Evolutionary conservation across 2,329 filamentous ascomycete species (phyloP), one percentile per base, ranked within the genome.

Genomic region (Tolypocladium ovalisporum): DNA sequence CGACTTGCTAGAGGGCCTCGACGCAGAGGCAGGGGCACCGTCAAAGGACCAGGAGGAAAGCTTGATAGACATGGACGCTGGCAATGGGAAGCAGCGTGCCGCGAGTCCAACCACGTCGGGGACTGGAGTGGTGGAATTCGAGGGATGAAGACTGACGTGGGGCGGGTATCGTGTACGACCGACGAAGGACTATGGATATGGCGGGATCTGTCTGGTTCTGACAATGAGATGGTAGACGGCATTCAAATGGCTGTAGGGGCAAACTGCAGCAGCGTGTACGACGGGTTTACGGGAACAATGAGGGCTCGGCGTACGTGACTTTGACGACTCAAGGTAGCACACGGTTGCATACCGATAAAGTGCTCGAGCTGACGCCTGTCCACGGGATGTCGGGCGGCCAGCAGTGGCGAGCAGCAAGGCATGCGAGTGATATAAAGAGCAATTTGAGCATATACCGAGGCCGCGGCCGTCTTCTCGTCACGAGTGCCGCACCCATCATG

Each of bases 1-100:
- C 56, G 88, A 90, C 68, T 71, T 92, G 17, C 72, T 92, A 17
- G 86, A 88, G 63, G 89, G 87, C 0, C 86, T 86, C 2, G 89
- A 93, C 67, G 88, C 85, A 2, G 83, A 84, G 62, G 85, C 87
- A 1, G 81, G 81, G 15, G 81, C 73, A 32, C 65, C 62, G 32
- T 61, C 62, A 2, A 74, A 70, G 55, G 62, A 66, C 7, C 64
- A 67, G 49, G 70, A 67, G n/a, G 64, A 65, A 54, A 68, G 65
- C 59, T 64, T 74, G 35, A 64, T 75, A 39, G 73, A 74, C 56
- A 67, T 65, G 54, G 67, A 67, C 40, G 54, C 67, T 2, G 63
- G 57, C 17, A 63, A 63, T 39, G 66, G 66, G 9, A 63, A 68
- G 32, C 64, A 61, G 35, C 62, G 64, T 27, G 62, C 64, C n/a